Evolutionary conservation across 768 basidiomycete genomes (phyloP).

Genomic region (Suillus subalutaceus): DNA sequence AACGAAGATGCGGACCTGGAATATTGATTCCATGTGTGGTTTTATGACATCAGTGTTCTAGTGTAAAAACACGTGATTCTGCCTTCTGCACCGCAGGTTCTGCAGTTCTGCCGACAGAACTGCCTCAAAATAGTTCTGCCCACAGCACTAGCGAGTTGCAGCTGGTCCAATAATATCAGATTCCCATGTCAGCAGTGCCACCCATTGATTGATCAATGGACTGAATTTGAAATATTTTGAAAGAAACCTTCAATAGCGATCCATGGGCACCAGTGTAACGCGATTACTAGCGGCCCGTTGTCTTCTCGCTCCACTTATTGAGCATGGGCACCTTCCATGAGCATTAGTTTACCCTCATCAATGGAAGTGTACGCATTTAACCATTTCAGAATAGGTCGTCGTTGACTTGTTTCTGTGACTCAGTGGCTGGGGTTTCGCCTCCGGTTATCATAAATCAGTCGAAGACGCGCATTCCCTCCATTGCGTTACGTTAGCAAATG

Average conservation of each 20-base stretch:
- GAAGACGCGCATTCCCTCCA: constrained; percentile 4
- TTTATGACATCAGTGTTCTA: too few relatives aligned
- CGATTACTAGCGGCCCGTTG: neutral
- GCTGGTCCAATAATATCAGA: neutral
- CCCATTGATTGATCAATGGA: neutral
- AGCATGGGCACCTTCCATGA: neutral
- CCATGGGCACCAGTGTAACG: neutral
- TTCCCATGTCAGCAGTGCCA: neutral
- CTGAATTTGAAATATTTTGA: neutral
- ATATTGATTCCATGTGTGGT: too few relatives aligned
- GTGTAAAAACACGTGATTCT: too few relatives aligned
- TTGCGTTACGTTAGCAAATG: constrained; percentile 9
- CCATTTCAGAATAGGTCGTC: neutral
- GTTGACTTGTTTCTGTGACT: neutral
- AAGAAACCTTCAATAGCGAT: neutral
- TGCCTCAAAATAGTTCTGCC: too few relatives aligned
- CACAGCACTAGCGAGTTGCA: too few relatives aligned
- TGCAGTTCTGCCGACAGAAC: too few relatives aligned
- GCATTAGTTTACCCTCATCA: neutral
- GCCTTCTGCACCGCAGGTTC: too few relatives aligned
- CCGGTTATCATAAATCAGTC: neutral
- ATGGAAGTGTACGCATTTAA: neutral
- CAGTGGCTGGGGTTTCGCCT: neutral
- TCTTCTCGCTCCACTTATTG: neutral
- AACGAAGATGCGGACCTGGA: too few relatives aligned